Evolutionary conservation across 2,329 filamentous ascomycete species (phyloP), one percentile per base, ranked within the genome.

Genomic region (Aspergillus sclerotialis): DNA sequence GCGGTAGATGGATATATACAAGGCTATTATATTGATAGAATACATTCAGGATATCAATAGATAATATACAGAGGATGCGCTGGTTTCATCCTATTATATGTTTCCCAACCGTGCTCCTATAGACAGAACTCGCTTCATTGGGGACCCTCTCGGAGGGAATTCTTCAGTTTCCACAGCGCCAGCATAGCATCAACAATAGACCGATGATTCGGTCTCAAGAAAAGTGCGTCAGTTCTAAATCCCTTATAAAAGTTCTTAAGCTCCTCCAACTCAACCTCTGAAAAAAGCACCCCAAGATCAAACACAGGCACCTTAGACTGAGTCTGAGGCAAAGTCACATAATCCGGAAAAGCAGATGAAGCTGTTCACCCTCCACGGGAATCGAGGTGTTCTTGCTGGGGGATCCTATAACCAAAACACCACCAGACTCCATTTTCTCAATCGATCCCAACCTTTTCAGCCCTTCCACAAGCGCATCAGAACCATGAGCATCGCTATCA

Each of bases 151-250:
- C 40, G 37, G 7, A 61, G 19, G 21, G 52, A 60, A 0, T 50
- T 52, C 37, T 63, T 55, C 8, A 66, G 40, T 36, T 54, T 64
- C 63, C 64, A 67, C 14, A 67, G 36, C 1, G 48, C 48, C 39
- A 61, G 36, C 40, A 65, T 52, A 15, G 56, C 46, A 14, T 60
- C 43, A 14, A 55, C 36, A 1, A 56, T 51, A 11, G 41, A 34
- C 15, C 40, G 35, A 4, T 50, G 44, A 19, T 51, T 48, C 0
- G 63, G 58, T 27, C 53, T 51, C 24, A 63, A 55, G 33, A 63
- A 58, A n/a, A 65, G 29, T 10, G 55, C 59, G 15, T 43, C 43
- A n/a, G 46, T 43, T 13, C 50, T 45, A 29, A 65, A 60, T 7
- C 55, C 49, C 1, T 44, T 35, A 36, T 52, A 42, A 23, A 43